These are phyloP conservation scores for Beauveria medogensis DNA, from an alignment of 2,329 filamentous ascomycete species.

Conservation along the genomic window DNA sequence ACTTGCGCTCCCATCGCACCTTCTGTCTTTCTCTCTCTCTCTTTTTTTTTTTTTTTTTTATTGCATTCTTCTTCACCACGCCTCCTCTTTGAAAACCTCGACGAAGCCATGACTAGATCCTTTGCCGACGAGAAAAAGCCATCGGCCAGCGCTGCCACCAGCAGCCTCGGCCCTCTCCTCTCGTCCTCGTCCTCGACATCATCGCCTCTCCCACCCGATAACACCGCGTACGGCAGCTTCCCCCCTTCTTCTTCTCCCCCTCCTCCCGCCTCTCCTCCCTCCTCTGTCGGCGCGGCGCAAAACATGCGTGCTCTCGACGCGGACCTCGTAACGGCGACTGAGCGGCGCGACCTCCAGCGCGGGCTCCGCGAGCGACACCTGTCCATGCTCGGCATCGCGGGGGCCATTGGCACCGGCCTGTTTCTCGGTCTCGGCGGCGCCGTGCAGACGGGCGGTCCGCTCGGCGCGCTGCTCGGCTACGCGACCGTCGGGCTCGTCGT, in stretches of 20 bases:
- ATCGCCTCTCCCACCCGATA: too few species aligned
- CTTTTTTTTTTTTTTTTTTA: too few species aligned
- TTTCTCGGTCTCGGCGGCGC: conserved; percentile 51
- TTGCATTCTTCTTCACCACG: too few species aligned
- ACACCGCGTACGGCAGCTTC: neutral
- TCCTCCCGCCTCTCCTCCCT: too few species aligned
- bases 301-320: conserved; percentile 15
- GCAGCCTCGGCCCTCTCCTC: neutral
- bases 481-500: conserved; percentile 48
- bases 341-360: conserved; percentile 41
- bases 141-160: neutral
- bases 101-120: too few species aligned
- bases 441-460: conserved; percentile 41
- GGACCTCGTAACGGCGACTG: conserved; percentile 39
- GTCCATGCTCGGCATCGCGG: conserved; percentile 55
- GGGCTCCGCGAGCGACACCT: conserved; percentile 43
- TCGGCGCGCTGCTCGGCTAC: conserved; percentile 43
- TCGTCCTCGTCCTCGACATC: neutral
- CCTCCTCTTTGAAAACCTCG: too few species aligned
- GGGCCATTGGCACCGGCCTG: conserved; percentile 52
- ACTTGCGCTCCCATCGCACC: too few species aligned
- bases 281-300: too few species aligned
- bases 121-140: neutral
- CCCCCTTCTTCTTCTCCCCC: too few species aligned
- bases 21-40: too few species aligned